Evolutionary conservation across 345 rosid genomes (phyloP).

Genomic region (Geranium brycei): DNA sequence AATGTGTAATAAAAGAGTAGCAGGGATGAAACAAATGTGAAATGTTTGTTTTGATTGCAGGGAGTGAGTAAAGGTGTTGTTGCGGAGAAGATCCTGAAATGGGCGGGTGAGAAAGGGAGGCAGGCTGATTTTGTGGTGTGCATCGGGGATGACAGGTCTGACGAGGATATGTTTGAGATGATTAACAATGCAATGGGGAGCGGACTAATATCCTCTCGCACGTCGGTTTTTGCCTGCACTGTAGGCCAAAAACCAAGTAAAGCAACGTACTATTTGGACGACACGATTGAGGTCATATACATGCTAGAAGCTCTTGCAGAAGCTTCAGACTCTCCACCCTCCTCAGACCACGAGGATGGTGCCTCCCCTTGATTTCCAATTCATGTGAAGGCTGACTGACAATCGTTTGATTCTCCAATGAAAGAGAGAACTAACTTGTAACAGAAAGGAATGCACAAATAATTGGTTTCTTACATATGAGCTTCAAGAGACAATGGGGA

Average conservation of each 20-base stretch:
- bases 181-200: conserved; percentile 27
- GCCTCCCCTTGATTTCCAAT: neutral
- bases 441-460: too few relatives aligned
- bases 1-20: too few relatives aligned
- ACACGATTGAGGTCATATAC: conserved; percentile 38
- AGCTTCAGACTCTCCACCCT: conserved; percentile 33
- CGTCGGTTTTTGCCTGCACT: conserved; percentile 65
- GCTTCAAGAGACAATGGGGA: too few relatives aligned
- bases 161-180: conserved; percentile 69
- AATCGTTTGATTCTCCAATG: too few relatives aligned
- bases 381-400: too few relatives aligned
- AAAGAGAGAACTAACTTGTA: too few relatives aligned
- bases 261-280: conserved; percentile 81
- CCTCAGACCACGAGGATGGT: conserved; percentile 5
- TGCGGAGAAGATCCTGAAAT: conserved; percentile 42
- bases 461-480: too few relatives aligned
- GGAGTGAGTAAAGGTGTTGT: conserved; percentile 56
- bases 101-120: conserved; percentile 33
- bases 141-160: conserved; percentile 64
- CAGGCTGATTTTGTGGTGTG: conserved; percentile 55
- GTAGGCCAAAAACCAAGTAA: conserved; percentile 97
- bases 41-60: conserved; percentile 14
- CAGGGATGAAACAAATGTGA: neutral
- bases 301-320: conserved; percentile 55
- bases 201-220: conserved; percentile 27